Percentiles rank a stretch among this genome's conserved stretches.
Conservation (phyloP, 164 flowering plant species). For the Magnolia kwangsiensis region DNA sequence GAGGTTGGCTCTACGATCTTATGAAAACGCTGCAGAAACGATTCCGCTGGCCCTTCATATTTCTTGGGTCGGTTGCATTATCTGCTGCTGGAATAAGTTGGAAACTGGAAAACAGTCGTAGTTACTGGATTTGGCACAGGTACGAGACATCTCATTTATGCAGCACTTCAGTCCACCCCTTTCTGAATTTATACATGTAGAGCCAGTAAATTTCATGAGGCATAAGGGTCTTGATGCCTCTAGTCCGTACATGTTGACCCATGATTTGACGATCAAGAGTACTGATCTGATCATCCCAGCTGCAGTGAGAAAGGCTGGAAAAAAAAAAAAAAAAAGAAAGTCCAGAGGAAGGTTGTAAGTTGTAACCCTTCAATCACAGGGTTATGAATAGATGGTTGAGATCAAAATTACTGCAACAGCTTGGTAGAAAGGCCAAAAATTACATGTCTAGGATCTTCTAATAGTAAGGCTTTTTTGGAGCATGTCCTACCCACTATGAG, state of each 20-base stretch:
- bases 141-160: slow-evolving; percentile 20
- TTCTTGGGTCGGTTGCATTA: slow-evolving; percentile 54
- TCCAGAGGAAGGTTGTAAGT: too few relatives aligned
- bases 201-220: background rate
- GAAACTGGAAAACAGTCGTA: slow-evolving; percentile 63
- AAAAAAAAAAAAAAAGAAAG: too few relatives aligned
- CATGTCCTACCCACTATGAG: too few relatives aligned
- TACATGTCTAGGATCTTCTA: too few relatives aligned
- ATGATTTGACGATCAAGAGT: background rate
- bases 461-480: too few relatives aligned
- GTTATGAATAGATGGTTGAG: too few relatives aligned
- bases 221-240: background rate
- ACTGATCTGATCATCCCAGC: background rate
- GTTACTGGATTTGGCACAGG: slow-evolving; percentile 99
- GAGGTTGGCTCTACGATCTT: slow-evolving; percentile 39
- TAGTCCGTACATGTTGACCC: background rate
- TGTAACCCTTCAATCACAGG: too few relatives aligned
- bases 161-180: background rate
- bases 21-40: slow-evolving; percentile 49
- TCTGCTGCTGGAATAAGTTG: slow-evolving; percentile 79
- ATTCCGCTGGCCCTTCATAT: slow-evolving; percentile 66
- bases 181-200: background rate
- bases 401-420: too few relatives aligned
- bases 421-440: too few relatives aligned
- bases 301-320: background rate